A percentile compares a stretch with the other conserved stretches of the same genome.
Conservation (phyloP, 1,284 basidiomycete genomes). For the Clitocybe nebularis region DNA sequence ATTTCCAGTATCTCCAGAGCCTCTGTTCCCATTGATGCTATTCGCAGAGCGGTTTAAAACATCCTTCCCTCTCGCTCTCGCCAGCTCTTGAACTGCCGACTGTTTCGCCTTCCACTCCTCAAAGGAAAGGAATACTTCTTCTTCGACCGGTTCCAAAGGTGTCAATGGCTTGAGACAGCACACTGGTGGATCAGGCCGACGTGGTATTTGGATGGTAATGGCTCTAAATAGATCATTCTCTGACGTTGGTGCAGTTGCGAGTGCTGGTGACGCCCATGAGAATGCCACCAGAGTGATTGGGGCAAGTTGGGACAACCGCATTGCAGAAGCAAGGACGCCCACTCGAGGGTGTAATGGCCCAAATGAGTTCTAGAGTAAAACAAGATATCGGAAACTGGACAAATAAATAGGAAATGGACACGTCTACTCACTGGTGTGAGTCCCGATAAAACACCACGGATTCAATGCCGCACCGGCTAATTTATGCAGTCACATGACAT, state of each 20-base stretch:
- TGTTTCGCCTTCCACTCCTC: slow-evolving; percentile 88
- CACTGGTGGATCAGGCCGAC: slow-evolving; percentile 50
- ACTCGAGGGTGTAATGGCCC: background rate
- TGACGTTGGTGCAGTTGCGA: slow-evolving; percentile 39
- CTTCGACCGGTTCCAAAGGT: slow-evolving; percentile 49
- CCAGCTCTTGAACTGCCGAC: slow-evolving; percentile 29
- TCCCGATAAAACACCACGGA: background rate
- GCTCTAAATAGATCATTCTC: slow-evolving; percentile 58
- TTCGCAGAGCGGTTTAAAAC: slow-evolving; percentile 18
- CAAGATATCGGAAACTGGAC: background rate
- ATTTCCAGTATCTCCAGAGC: slow-evolving; percentile 13
- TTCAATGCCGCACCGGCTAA: too few species aligned
- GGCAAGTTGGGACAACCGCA: slow-evolving; percentile 16
- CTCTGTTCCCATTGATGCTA: slow-evolving; percentile 11
- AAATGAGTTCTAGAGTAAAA: background rate
- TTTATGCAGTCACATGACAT: too few species aligned
- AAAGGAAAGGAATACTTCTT: slow-evolving; percentile 73
- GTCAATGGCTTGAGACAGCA: slow-evolving; percentile 62
- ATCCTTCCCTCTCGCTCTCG: slow-evolving; percentile 27
- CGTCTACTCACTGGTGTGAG: background rate
- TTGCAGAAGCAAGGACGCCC: slow-evolving; percentile 2
- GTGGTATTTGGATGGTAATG: slow-evolving; percentile 43
- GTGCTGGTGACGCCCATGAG: slow-evolving; percentile 35
- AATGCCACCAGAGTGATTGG: slow-evolving; percentile 33
- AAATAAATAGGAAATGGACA: background rate